These are phyloP conservation scores for Trichoderma hamatum DNA, from an alignment of 2,329 filamentous ascomycete species.

Conservation along the genomic window DNA sequence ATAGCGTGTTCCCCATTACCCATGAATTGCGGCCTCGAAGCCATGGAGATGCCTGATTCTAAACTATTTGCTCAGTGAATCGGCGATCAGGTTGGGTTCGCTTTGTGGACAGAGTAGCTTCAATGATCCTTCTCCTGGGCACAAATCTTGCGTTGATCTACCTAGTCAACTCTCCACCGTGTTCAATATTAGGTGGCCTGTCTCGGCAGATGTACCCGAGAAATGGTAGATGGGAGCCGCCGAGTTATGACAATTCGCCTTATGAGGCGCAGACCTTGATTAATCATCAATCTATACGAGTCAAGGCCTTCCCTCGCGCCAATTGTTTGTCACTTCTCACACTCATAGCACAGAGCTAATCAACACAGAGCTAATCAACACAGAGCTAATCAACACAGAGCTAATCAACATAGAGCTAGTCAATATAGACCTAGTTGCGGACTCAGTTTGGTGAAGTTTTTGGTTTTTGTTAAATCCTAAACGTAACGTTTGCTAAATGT, in stretches of 20 bases:
- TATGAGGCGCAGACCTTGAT: background rate
- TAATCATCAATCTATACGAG: background rate
- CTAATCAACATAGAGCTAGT: too few relatives aligned
- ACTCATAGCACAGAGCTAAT: background rate
- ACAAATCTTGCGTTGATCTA: background rate
- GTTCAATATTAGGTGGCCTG: background rate
- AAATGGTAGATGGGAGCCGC: background rate
- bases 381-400: too few relatives aligned
- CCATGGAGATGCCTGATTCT: background rate
- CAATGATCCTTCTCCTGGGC: background rate
- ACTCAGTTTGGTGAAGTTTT: background rate
- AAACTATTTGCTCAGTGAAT: background rate
- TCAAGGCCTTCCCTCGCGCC: background rate
- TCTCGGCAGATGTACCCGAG: background rate
- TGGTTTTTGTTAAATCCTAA: background rate
- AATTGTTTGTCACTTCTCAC: background rate
- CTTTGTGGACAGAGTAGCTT: background rate
- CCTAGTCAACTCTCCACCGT: background rate
- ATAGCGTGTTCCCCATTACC: background rate
- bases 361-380: too few relatives aligned
- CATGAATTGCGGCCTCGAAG: background rate
- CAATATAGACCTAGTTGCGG: background rate
- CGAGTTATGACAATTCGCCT: background rate
- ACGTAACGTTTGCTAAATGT: too few relatives aligned
- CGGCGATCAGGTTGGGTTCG: background rate